A percentile compares a stretch with the other conserved stretches of the same genome.
phyloP scores from a whole-genome alignment of 73 alveolate genomes.

The Stentor roeselii region DNA sequence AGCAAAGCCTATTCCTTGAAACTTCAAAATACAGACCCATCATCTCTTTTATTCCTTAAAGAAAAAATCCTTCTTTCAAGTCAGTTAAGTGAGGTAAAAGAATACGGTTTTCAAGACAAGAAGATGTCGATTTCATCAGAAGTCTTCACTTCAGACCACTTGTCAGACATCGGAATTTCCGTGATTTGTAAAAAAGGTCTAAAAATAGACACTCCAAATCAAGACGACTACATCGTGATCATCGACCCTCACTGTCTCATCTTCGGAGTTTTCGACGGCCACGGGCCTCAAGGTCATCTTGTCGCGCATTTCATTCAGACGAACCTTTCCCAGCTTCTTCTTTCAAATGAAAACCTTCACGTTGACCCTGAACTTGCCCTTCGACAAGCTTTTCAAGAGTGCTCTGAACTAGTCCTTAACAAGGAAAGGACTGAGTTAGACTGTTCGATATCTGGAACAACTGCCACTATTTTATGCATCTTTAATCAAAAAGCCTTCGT shows the following conservation, averaged over 20 bases:
- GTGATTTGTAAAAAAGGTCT: slow-evolving; percentile 23
- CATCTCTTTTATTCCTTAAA: neutral
- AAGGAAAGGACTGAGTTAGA: neutral
- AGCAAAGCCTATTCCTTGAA: too few relatives aligned
- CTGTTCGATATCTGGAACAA: slow-evolving; percentile 30
- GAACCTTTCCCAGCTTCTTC: slow-evolving; percentile 20
- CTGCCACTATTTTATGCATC: slow-evolving; percentile 20
- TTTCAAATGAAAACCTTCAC: neutral
- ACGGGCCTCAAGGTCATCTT: slow-evolving; percentile 64
- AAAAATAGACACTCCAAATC: slow-evolving; percentile 1
- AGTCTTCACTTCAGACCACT: neutral
- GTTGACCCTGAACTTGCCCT: slow-evolving; percentile 22
- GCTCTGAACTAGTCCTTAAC: neutral
- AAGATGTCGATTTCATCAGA: neutral
- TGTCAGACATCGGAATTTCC: neutral
- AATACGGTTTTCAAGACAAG: neutral
- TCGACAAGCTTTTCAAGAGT: slow-evolving; percentile 7
- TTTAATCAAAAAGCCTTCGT: neutral
- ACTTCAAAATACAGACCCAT: neutral
- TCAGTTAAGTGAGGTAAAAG: neutral
- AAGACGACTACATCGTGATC: neutral
- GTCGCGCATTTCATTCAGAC: slow-evolving; percentile 51
- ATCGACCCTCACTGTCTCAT: neutral
- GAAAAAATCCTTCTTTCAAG: neutral
- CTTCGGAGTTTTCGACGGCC: slow-evolving; percentile 25